These are phyloP conservation scores for Guyanaporus albipodus DNA, from an alignment of 768 basidiomycete genomes.

Conservation along the genomic window DNA sequence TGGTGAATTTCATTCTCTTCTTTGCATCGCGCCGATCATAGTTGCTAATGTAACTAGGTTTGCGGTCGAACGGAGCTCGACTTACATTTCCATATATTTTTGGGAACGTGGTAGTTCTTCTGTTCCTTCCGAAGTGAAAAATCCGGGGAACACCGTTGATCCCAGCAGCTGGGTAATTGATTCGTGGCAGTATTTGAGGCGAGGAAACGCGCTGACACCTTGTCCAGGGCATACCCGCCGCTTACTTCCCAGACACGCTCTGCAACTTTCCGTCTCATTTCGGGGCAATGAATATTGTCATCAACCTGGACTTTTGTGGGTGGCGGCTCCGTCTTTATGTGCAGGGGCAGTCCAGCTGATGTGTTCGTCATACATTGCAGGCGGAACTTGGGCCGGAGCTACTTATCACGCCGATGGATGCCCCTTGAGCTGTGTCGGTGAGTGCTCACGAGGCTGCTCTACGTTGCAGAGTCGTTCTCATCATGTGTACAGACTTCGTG, in stretches of 20 bases:
- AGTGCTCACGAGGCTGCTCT: not conserved
- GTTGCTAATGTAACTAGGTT: slow-evolving; percentile 26
- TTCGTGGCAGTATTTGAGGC: not conserved
- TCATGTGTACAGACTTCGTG: slow-evolving; percentile 46
- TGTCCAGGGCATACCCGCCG: slow-evolving; percentile 13
- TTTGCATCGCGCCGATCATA: not conserved
- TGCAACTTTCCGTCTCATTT: slow-evolving; percentile 17
- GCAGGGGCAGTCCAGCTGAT: not conserved
- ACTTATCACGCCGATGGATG: slow-evolving; percentile 18
- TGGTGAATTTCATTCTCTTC: slow-evolving; percentile 18
- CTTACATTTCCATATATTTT: slow-evolving; percentile 36
- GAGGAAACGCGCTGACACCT: not conserved
- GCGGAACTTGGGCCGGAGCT: slow-evolving; percentile 30
- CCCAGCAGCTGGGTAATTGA: slow-evolving; percentile 24
- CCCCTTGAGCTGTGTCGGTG: slow-evolving; percentile 28
- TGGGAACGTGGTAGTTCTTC: slow-evolving; percentile 36
- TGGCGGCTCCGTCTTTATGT: not conserved
- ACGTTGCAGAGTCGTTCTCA: slow-evolving; percentile 18
- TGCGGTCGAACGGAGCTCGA: slow-evolving; percentile 29
- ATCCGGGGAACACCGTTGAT: slow-evolving; percentile 18
- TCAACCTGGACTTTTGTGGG: slow-evolving; percentile 21
- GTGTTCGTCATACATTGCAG: slow-evolving; percentile 11
- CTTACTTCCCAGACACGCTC: slow-evolving; percentile 11
- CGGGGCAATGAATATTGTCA: slow-evolving; percentile 19
- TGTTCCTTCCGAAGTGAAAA: slow-evolving; percentile 35